Percentiles rank a stretch among this genome's conserved stretches.
These are phyloP conservation scores for Phaeotremella fagi DNA, from an alignment of 768 basidiomycete genomes.

Conservation along the genomic window DNA sequence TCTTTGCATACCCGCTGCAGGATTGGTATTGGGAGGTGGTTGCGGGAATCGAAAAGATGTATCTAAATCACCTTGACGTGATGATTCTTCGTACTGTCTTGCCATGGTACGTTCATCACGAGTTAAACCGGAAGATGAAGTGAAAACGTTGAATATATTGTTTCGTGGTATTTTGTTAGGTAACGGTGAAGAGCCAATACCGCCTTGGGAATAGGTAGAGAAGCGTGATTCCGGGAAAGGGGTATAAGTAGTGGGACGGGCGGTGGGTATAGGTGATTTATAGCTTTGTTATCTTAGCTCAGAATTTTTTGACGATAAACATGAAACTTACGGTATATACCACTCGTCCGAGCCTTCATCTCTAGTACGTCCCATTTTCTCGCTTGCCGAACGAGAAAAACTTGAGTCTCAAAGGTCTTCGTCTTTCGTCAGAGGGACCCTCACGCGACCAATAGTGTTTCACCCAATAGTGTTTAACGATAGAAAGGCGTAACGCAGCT, in stretches of 20 bases:
- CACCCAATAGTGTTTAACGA: too few relatives aligned
- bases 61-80: background rate
- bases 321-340: slow-evolving; percentile 22
- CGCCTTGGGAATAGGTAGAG: slow-evolving; percentile 8
- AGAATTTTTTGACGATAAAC: background rate
- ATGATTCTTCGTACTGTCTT: background rate
- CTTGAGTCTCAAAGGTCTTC: too few relatives aligned
- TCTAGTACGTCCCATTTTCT: background rate
- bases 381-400: too few relatives aligned
- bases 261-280: slow-evolving; percentile 11
- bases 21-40: background rate
- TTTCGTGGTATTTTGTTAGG: slow-evolving; percentile 1
- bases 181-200: slow-evolving; percentile 23
- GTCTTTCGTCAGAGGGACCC: too few relatives aligned
- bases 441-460: too few relatives aligned
- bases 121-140: background rate
- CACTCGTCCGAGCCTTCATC: slow-evolving; percentile 20
- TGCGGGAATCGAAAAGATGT: slow-evolving; percentile 2
- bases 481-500: too few relatives aligned
- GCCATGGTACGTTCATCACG: background rate
- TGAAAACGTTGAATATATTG: slow-evolving; percentile 7
- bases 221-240: background rate
- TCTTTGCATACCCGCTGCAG: background rate
- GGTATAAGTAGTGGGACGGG: background rate
- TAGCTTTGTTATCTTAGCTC: slow-evolving; percentile 5